Evolutionary conservation across 164 flowering plant genomes (phyloP).

Genomic region (Sextonia rubra): DNA sequence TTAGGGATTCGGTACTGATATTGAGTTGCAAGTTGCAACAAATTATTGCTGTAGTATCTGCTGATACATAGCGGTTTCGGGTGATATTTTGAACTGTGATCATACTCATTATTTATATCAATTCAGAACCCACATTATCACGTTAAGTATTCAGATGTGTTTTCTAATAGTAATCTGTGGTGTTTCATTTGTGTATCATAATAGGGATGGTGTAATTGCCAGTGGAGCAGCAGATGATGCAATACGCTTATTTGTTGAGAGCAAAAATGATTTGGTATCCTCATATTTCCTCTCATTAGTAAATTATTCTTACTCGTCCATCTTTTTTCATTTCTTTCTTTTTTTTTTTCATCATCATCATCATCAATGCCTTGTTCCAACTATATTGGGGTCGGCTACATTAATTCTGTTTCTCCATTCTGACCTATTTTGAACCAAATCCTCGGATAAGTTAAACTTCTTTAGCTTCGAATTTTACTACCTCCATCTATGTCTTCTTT

Average conservation of each 20-base stretch:
- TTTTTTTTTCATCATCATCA: background rate
- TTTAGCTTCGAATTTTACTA: no score
- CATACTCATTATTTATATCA: background rate
- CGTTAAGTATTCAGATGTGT: background rate
- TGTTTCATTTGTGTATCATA: constrained; percentile 11
- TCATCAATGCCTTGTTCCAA: background rate
- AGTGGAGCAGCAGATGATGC: constrained; percentile 97
- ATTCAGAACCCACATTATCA: background rate
- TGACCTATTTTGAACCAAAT: no score
- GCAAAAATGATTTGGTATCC: constrained; percentile 47
- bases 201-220: constrained; percentile 82
- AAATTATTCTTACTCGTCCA: no score
- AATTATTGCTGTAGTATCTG: no score
- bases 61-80: no score
- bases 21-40: no score
- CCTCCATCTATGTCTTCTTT: background rate
- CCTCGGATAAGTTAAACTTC: no score
- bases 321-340: background rate
- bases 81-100: no score
- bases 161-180: background rate
- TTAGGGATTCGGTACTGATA: no score
- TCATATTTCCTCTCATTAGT: background rate
- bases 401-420: background rate
- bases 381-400: background rate
- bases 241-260: constrained; percentile 66